Evolutionary conservation across 805 yeast species (phyloP), one percentile per base, ranked within the genome.

Genomic region (Saccharomycopsis microspora): DNA sequence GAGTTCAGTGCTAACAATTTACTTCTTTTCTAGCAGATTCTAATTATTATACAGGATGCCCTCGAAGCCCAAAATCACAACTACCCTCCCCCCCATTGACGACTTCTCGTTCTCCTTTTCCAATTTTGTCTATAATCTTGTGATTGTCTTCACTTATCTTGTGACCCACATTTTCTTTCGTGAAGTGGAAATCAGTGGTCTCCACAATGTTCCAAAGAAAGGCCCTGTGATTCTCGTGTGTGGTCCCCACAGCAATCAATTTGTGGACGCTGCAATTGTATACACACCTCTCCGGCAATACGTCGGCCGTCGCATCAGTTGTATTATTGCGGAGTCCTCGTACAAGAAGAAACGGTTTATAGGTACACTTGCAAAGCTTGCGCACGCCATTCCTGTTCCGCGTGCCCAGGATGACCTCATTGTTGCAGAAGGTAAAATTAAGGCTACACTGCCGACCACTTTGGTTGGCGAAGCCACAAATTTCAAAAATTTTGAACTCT

Each of bases 181-280:
- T 50, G 90, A 84, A 58, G 80, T 83, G 41, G 68, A 84, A 46
- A 76, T 85, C 1, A 68, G 88, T 45, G 90, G 90, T 8, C 82
- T 82, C 0, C 79, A 74, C 58, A 69, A 79, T 43, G 45, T 51
- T n/a, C 82, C 83, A 0, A 69, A 73, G 32, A 63, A 72, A 6
- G 97, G 96, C 0, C 90, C 97, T 0, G 81, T 88, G 5, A 82
- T 90, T 47, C 82, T 93, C 53, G 97, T 93, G 35, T 94, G 93
- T 7, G 98, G 96, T 2, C 97, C 97, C 1, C 98, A 90, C 67
- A 95, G 96, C n/a, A 86, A 86, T 60, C 95, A 86, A 58, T 85
- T 84, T 53, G 78, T 84, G 35, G 82, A 76, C 56, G 68, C 67
- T 4, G 46, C 51, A 10, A 46, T 51, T 9, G 46, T 51, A 3